Base-by-base conservation (phyloP, 2,329 filamentous ascomycete species). In the Penicillium thymicola region DNA sequence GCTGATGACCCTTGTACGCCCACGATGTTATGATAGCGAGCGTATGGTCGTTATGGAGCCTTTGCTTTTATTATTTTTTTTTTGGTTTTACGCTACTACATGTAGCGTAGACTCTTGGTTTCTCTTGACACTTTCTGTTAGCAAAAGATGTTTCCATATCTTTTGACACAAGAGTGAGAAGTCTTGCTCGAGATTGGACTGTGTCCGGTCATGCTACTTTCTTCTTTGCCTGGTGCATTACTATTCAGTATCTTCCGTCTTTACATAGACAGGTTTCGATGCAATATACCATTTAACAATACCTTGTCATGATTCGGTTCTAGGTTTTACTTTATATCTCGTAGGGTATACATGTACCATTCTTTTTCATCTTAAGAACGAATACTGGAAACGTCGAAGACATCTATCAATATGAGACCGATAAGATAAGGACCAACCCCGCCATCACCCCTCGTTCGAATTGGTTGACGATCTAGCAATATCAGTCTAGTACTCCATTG, bases 1-100 rank as follows among this genome's bases (percentile, higher is more conserved):
- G 32, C 23, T 36, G 47, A 41, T 44, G 44, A 34, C 45, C 45
- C 46, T 40, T 28, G 34, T 45, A 23, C 55, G 44, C 53, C 58
- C 62, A 72, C 54, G 68, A 71, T 64, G 40, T 71, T 59, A 74
- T 64, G 70, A 72, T 45, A 72, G 64, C 68, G 60, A 70, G 65
- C 67, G 65, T 63, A 60, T 64, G 65, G 60, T 63, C 58, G 61
- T 67, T 65, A 52, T 36, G 67, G 64, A 63, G 62, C 58, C 59
- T 55, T 55, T 59, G 16, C 44, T 54, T 57, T 28, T 23, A 21
- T 41, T 42, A 16, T 3, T 30, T 0, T 51, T n/a, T n/a, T 21
- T 5, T n/a, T 11, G 18, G 28, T 54, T 56, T 51, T 30, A 38
- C 18, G 25, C 27, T n/a, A 47, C 43, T 44, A 25, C 6, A 13